Conservation (phyloP, 2,329 filamentous ascomycete genomes). For the Rhytidhysteron rufulum region DNA sequence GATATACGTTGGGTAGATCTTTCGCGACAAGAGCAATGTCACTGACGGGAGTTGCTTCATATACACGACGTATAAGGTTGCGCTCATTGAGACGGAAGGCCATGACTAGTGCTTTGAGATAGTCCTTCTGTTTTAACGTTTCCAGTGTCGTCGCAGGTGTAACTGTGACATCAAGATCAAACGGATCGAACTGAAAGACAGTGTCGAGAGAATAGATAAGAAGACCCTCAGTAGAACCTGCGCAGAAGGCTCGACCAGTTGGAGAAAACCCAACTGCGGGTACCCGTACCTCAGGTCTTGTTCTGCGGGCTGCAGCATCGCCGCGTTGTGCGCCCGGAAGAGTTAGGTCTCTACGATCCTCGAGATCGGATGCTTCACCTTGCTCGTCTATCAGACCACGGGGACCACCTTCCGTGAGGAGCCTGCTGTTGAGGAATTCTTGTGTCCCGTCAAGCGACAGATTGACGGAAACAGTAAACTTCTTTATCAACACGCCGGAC, state of each 20-base stretch:
- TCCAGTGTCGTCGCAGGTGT: slow-evolving; percentile 68
- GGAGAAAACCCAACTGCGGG: slow-evolving; percentile 83
- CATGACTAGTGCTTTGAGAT: slow-evolving; percentile 92
- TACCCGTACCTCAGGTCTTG: slow-evolving; percentile 78
- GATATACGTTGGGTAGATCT: slow-evolving; percentile 78
- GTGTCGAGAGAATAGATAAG: slow-evolving; percentile 90
- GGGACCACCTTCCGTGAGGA: slow-evolving; percentile 87
- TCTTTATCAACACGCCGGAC: slow-evolving; percentile 87
- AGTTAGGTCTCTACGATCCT: slow-evolving; percentile 73
- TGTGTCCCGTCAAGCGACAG: slow-evolving; percentile 93
- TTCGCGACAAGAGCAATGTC: slow-evolving; percentile 76
- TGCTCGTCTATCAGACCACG: slow-evolving; percentile 79
- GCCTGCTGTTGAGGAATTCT: slow-evolving; percentile 90
- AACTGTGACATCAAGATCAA: slow-evolving; percentile 90
- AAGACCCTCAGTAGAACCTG: slow-evolving; percentile 89
- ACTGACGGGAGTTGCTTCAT: slow-evolving; percentile 71
- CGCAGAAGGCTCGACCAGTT: slow-evolving; percentile 85
- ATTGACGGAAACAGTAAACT: slow-evolving; percentile 93
- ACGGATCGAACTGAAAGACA: slow-evolving; percentile 83
- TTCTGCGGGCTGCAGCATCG: slow-evolving; percentile 75
- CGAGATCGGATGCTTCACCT: slow-evolving; percentile 83
- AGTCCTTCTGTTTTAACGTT: slow-evolving; percentile 75
- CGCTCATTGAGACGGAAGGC: slow-evolving; percentile 91
- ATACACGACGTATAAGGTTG: slow-evolving; percentile 76
- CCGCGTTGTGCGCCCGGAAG: slow-evolving; percentile 85